Evolutionary conservation across 371 early-diverging fungal species (phyloP), one percentile per base, ranked within the genome.

Genomic region (Syncephalastrum racemosum): DNA sequence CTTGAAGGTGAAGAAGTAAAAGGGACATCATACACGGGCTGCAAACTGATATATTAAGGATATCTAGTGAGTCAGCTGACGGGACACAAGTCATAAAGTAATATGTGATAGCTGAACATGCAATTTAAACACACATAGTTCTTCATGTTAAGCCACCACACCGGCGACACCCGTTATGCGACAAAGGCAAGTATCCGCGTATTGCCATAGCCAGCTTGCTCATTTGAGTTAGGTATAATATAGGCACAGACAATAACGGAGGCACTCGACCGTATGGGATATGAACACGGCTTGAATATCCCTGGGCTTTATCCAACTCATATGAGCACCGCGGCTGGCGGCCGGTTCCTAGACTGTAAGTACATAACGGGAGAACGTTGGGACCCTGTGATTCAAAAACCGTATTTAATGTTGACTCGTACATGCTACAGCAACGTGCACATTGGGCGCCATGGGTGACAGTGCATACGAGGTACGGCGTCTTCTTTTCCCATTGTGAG

Each of bases 101-200:
- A n/a, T n/a, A n/a, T n/a, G n/a, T n/a, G n/a, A n/a, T n/a, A n/a
- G n/a, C 36, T 31, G 10, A 31, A 10, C 12, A 10, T 27, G 7
- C 27, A 7, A 7, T 27, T 3, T 27, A 0, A 31, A 31, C 10
- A 0, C 6, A 31, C 10, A 10, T 31, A 97, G 71, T 93, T 92
- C 62, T 86, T 88, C 43, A 74, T 84, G 41, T 73, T 97, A 20
- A 81, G 86, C 6, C 68, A 86, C 31, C 73, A 92, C 41, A 89
- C 92, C 0, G 81, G 84, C 0, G 73, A 90, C 51, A 68, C 76
- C 12, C 54, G 67, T 4, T 90, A 83, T 58, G 72, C 76, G 15
- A 46, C 78, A 59, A 81, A 76, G 77, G 85, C 77, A 70, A 42
- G 51, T 15, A 4, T 16, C 36, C 3, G 14, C 18, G 23, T 16